These are phyloP conservation scores for Fraxinus americana DNA, from an alignment of 257 asterid species.

Conservation along the genomic window DNA sequence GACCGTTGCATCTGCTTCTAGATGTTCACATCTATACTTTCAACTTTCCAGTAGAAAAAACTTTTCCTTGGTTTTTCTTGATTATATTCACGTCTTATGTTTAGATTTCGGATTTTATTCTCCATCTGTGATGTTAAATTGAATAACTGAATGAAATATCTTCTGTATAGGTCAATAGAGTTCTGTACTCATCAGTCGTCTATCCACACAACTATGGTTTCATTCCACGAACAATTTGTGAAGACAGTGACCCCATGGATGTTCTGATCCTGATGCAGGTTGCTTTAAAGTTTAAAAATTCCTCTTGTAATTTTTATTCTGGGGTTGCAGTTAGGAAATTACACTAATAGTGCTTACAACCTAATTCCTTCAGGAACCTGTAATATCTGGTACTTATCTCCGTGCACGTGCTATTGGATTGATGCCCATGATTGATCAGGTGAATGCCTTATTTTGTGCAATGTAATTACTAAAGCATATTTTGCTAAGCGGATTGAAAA, in stretches of 20 bases:
- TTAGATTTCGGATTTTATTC: background rate
- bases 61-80: background rate
- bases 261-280: conserved; percentile 94
- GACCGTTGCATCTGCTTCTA: background rate
- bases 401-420: conserved; percentile 98
- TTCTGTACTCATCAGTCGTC: conserved; percentile 91
- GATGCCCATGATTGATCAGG: conserved; percentile 99
- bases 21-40: background rate
- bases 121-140: conserved; percentile 7
- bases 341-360: background rate
- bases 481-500: no score
- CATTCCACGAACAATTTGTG: conserved; percentile 88
- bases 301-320: background rate
- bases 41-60: background rate
- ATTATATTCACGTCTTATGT: background rate
- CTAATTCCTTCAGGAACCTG: conserved; percentile 62
- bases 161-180: conserved; percentile 67
- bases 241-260: conserved; percentile 90
- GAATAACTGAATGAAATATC: conserved; percentile 14
- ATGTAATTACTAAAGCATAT: no score
- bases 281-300: conserved; percentile 5
- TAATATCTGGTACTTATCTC: conserved; percentile 77
- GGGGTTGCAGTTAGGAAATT: background rate
- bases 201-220: conserved; percentile 96
- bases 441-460: conserved; percentile 19